A percentile compares a stretch with the other conserved stretches of the same genome.
Conservation (phyloP, 768 basidiomycete genomes). For the Amanita molliuscula region DNA sequence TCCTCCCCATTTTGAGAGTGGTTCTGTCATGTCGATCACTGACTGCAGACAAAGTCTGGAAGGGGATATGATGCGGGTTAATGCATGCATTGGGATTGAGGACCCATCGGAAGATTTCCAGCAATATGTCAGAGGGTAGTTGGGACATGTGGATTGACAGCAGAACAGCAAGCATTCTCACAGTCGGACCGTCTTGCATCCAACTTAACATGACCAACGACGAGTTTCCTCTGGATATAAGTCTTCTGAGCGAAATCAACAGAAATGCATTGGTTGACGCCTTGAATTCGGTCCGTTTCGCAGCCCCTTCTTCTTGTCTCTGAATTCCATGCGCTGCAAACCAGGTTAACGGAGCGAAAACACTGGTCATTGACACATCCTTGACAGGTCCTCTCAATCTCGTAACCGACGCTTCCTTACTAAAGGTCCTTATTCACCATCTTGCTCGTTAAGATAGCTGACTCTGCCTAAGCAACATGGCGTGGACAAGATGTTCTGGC, state of each 20-base stretch:
- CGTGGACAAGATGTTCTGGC: conserved; percentile 99
- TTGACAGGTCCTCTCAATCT: conserved; percentile 89
- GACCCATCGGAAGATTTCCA: conserved; percentile 38
- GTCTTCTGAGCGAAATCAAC: conserved; percentile 65
- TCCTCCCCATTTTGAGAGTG: conserved; percentile 24
- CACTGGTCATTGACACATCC: conserved; percentile 83
- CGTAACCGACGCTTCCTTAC: conserved; percentile 85
- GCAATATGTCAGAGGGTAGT: conserved; percentile 47
- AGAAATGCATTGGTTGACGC: conserved; percentile 76
- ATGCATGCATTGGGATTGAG: conserved; percentile 17
- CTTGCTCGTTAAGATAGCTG: background rate
- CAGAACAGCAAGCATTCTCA: background rate
- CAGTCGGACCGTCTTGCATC: background rate
- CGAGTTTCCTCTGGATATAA: conserved; percentile 40
- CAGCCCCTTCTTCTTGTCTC: background rate
- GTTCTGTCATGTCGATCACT: conserved; percentile 16
- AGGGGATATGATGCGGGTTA: conserved; percentile 32
- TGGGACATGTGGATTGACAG: conserved; percentile 11
- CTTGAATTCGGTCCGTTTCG: conserved; percentile 59
- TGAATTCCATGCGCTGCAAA: conserved; percentile 1
- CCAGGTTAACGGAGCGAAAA: conserved; percentile 90
- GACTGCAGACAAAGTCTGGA: conserved; percentile 23
- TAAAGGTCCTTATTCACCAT: conserved; percentile 53
- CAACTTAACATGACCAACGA: background rate
- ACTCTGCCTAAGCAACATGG: conserved; percentile 72